phyloP scores from a whole-genome alignment of 1,284 basidiomycete species.

The Microstroma glucosiphilum region DNA sequence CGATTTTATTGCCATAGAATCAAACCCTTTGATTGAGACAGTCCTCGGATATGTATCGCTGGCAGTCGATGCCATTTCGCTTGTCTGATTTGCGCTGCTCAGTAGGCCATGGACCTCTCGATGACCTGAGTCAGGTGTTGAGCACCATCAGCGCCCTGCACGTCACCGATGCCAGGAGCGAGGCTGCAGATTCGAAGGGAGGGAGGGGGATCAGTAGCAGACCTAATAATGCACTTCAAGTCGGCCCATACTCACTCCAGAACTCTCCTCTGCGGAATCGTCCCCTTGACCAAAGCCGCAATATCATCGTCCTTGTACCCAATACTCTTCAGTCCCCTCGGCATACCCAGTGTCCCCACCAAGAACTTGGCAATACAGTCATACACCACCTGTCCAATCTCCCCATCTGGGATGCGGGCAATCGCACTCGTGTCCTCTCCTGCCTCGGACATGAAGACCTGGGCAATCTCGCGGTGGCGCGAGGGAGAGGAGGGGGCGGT shows the following conservation, averaged over 20 bases:
- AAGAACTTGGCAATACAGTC: conserved; percentile 88
- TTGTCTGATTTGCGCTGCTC: neutral
- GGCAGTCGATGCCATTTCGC: too few species aligned
- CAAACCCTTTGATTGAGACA: too few species aligned
- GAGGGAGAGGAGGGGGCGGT: conserved; percentile 63
- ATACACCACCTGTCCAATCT: conserved; percentile 72
- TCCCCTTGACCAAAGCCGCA: conserved; percentile 68
- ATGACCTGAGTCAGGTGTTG: conserved; percentile 30
- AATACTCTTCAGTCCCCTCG: conserved; percentile 76
- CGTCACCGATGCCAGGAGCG: conserved; percentile 53
- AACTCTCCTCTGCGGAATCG: conserved; percentile 77
- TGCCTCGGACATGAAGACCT: conserved; percentile 62
- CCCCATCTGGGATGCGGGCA: conserved; percentile 68
- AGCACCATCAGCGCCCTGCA: conserved; percentile 58
- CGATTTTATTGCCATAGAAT: too few species aligned
- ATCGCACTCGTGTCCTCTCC: conserved; percentile 24
- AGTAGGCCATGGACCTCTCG: conserved; percentile 17
- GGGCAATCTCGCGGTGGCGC: conserved; percentile 79
- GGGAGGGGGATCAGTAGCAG: neutral
- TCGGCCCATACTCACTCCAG: conserved; percentile 53
- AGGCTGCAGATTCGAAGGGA: conserved; percentile 16
- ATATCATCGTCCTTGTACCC: conserved; percentile 61
- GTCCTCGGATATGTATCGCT: too few species aligned
- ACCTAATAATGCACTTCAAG: neutral
- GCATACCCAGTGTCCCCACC: conserved; percentile 69